These are phyloP conservation scores for Diaporthe caulivora DNA, from an alignment of 2,329 filamentous ascomycete species.

Conservation along the genomic window DNA sequence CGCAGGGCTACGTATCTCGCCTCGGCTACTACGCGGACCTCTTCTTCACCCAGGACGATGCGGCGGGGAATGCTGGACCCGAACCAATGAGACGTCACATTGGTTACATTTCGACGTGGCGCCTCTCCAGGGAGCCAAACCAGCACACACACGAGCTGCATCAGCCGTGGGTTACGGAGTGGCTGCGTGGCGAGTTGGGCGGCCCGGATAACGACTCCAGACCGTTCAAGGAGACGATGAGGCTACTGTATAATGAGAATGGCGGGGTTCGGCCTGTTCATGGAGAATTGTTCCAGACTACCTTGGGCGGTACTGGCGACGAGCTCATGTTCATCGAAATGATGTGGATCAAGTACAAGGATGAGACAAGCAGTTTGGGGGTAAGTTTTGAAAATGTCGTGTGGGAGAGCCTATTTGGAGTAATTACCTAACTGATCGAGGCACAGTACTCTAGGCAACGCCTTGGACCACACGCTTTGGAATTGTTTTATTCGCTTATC, in stretches of 20 bases:
- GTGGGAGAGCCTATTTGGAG: background rate
- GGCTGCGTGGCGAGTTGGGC: background rate
- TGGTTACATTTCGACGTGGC: conserved; percentile 22
- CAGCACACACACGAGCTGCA: background rate
- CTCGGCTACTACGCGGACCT: conserved; percentile 26
- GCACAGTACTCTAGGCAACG: background rate
- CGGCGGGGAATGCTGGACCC: too few species aligned
- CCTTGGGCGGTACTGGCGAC: background rate
- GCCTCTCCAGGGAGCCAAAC: background rate
- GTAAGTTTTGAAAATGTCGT: background rate
- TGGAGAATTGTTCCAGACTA: background rate
- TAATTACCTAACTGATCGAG: background rate
- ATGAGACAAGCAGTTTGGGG: background rate
- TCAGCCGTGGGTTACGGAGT: conserved; percentile 19
- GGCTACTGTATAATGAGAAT: background rate
- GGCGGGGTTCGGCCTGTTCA: background rate
- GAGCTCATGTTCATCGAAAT: conserved; percentile 15
- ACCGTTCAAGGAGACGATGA: conserved; percentile 21
- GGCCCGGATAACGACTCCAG: background rate
- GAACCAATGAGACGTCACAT: background rate
- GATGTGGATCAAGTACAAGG: conserved; percentile 10
- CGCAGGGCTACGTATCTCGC: conserved; percentile 6
- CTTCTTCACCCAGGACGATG: background rate
- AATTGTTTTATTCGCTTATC: background rate
- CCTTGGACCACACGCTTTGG: background rate